A percentile compares a stretch with the other conserved stretches of the same genome.
Evolutionary conservation across 2,329 filamentous ascomycete genomes (phyloP).

Genomic region (Paramyrothecium roridum): DNA sequence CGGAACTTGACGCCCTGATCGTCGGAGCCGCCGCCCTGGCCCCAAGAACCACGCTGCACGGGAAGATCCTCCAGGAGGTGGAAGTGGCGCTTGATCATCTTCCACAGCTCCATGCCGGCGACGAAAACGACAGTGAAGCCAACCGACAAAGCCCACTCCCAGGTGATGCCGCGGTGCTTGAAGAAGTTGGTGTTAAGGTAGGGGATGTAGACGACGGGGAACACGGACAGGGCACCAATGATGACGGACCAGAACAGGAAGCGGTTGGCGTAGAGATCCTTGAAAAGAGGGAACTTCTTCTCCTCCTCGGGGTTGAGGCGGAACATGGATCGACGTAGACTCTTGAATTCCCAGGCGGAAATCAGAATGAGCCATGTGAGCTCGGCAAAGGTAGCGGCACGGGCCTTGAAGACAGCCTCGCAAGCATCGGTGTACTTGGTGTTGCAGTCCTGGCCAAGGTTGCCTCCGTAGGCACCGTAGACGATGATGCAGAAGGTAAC

Average conservation of each 20-base stretch:
- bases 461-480: constrained; percentile 51
- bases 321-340: constrained; percentile 70
- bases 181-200: constrained; percentile 68
- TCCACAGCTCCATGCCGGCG: constrained; percentile 68
- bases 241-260: constrained; percentile 69
- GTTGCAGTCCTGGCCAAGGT: constrained; percentile 63
- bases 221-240: constrained; percentile 58
- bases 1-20: constrained; percentile 41
- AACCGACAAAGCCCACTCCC: constrained; percentile 72
- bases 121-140: constrained; percentile 64
- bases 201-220: constrained; percentile 71
- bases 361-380: constrained; percentile 72
- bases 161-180: constrained; percentile 67
- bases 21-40: constrained; percentile 48
- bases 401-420: constrained; percentile 62
- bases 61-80: constrained; percentile 49
- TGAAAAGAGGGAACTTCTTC: constrained; percentile 51
- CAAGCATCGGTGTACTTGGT: constrained; percentile 53
- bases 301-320: constrained; percentile 54
- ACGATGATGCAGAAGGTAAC: constrained; percentile 64
- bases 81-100: constrained; percentile 60
- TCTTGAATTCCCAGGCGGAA: constrained; percentile 76
- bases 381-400: constrained; percentile 70
- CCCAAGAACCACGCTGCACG: constrained; percentile 47
- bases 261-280: constrained; percentile 65